A percentile compares a stretch with the other conserved stretches of the same genome.
Evolutionary conservation across 345 rosid genomes (phyloP).

Genomic region (Brassica cretica): DNA sequence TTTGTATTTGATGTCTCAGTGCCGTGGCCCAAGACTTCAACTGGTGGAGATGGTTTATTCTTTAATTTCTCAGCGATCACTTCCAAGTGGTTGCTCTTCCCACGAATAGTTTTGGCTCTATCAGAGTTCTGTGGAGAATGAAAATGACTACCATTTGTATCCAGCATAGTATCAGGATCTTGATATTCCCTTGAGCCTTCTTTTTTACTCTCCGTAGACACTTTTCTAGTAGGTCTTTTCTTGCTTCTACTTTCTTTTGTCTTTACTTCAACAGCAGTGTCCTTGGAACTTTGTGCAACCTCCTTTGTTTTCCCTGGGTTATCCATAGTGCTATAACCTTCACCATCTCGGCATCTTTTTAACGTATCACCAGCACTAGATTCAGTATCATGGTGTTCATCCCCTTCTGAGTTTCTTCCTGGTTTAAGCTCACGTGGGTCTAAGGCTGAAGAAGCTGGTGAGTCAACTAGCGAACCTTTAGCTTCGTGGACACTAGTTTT

Average conservation of each 20-base stretch:
- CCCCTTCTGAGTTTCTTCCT: conserved; percentile 36
- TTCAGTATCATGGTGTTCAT: conserved; percentile 33
- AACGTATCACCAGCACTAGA: conserved; percentile 28
- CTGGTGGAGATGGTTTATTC: conserved; percentile 45
- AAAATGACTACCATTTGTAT: conserved; percentile 41
- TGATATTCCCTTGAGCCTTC: conserved; percentile 40
- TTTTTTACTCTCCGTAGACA: conserved; percentile 45
- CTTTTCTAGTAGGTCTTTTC: conserved; percentile 45
- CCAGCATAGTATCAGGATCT: conserved; percentile 42
- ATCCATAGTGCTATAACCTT: conserved; percentile 31
- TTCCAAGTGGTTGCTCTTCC: conserved; percentile 46
- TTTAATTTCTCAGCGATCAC: conserved; percentile 46
- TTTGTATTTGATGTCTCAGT: conserved; percentile 45
- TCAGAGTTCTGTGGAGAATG: conserved; percentile 40
- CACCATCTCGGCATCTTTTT: conserved; percentile 39
- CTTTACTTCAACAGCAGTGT: conserved; percentile 43
- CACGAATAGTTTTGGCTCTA: conserved; percentile 36
- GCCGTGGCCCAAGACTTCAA: conserved; percentile 43
- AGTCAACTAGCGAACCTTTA: conserved; percentile 55
- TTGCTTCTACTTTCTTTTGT: conserved; percentile 48
- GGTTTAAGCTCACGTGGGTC: conserved; percentile 38
- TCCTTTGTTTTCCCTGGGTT: conserved; percentile 38
- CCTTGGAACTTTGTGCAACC: too few species aligned
- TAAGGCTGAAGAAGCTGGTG: conserved; percentile 56
- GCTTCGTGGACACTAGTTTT: conserved; percentile 40